Percentiles rank a stretch among this genome's conserved stretches.
phyloP scores from a whole-genome alignment of 73 alveolate genomes.

The Tetrahymena borealis region DNA sequence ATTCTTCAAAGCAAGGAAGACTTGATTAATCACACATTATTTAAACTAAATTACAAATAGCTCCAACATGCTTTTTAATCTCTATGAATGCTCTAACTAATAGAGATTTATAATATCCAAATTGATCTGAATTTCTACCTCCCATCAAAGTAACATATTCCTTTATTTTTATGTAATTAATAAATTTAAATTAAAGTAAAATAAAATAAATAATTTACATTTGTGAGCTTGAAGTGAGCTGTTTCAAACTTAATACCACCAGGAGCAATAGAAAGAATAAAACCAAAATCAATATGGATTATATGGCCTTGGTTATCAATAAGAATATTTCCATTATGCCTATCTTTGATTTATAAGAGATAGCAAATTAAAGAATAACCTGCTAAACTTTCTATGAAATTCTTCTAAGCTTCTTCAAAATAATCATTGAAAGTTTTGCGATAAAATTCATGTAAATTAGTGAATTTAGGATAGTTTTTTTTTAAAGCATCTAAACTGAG shows the following conservation, averaged over 20 bases:
- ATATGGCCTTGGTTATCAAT: constrained; percentile 90
- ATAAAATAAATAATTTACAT: constrained; percentile 29
- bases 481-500: constrained; percentile 89
- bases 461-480: constrained; percentile 63
- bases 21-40: constrained; percentile 13
- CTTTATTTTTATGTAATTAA: background rate
- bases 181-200: background rate
- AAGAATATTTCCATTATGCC: constrained; percentile 95
- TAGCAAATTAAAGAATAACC: constrained; percentile 96
- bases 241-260: constrained; percentile 94
- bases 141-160: constrained; percentile 22
- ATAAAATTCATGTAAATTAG: constrained; percentile 62
- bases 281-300: constrained; percentile 95
- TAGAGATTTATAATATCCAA: constrained; percentile 4
- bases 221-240: constrained; percentile 95
- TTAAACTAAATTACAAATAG: constrained; percentile 7
- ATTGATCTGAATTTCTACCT: constrained; percentile 13
- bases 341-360: constrained; percentile 84
- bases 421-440: constrained; percentile 66
- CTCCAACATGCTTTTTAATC: constrained; percentile 1
- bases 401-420: constrained; percentile 93
- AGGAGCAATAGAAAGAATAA: constrained; percentile 85
- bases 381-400: constrained; percentile 96
- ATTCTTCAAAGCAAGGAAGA: constrained; percentile 18
- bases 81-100: constrained; percentile 15